phyloP scores from a whole-genome alignment of 805 yeast species.

The Sugiyamaella floridensis region DNA sequence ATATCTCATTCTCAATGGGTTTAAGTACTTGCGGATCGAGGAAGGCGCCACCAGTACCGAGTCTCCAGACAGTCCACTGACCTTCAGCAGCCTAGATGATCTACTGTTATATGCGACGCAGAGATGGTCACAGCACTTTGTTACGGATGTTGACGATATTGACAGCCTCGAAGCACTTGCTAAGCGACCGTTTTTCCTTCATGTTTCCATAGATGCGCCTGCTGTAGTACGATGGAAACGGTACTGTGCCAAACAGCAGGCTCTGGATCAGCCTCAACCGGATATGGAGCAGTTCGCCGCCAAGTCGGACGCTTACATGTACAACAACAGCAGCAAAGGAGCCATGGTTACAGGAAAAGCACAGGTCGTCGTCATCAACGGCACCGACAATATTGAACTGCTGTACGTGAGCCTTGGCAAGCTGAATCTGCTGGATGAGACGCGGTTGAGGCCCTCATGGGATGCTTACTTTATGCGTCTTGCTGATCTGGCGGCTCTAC shows the following conservation, averaged over 20 bases:
- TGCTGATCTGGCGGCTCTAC: constrained; percentile 85
- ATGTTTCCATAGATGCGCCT: constrained; percentile 73
- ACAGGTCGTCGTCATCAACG: constrained; percentile 52
- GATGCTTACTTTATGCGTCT: constrained; percentile 91
- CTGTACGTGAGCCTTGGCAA: constrained; percentile 36
- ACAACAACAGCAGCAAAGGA: constrained; percentile 24
- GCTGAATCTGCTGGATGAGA: constrained; percentile 42
- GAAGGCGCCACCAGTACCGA: constrained; percentile 4
- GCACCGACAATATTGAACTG: constrained; percentile 32
- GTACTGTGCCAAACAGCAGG: constrained; percentile 1
- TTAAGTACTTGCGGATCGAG: constrained; percentile 22
- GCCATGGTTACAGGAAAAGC: constrained; percentile 44
- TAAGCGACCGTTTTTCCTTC: constrained; percentile 79
- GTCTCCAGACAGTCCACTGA: constrained; percentile 21
- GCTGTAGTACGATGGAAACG: constrained; percentile 13
- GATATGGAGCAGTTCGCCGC: constrained; percentile 35
- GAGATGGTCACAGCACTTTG: constrained; percentile 59
- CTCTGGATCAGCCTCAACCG: background rate
- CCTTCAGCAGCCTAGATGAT: constrained; percentile 37
- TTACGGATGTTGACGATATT: constrained; percentile 44
- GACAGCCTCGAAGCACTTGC: constrained; percentile 41
- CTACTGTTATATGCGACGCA: constrained; percentile 56
- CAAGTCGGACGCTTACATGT: constrained; percentile 30
- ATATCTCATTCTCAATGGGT: constrained; percentile 51
- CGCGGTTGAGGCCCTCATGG: constrained; percentile 86